A percentile compares a stretch with the other conserved stretches of the same genome.
Conservation (phyloP, 768 basidiomycete species). For the Pleurotus tuber-regium region DNA sequence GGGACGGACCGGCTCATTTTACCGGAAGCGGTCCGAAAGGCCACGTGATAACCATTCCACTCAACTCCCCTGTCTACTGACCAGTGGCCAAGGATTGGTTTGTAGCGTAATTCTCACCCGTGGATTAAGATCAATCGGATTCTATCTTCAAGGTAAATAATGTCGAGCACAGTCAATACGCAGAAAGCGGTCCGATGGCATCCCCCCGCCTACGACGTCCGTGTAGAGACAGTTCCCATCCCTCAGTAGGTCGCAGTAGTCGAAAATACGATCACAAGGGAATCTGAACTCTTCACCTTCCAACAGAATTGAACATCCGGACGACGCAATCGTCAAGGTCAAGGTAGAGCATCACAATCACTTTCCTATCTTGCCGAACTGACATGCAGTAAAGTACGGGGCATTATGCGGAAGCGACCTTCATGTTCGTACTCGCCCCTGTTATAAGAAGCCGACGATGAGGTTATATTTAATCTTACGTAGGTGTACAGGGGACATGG, state of each 20-base stretch:
- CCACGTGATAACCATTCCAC: too few species aligned
- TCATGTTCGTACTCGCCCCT: not conserved
- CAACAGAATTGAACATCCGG: slow-evolving; percentile 62
- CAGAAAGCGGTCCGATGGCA: slow-evolving; percentile 56
- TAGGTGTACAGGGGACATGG: slow-evolving; percentile 62
- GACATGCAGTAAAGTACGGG: slow-evolving; percentile 44
- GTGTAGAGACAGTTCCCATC: slow-evolving; percentile 59
- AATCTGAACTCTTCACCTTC: not conserved
- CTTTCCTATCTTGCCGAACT: too few species aligned
- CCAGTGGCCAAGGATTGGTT: too few species aligned
- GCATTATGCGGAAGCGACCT: slow-evolving; percentile 54
- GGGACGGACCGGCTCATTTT: too few species aligned
- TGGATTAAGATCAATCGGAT: too few species aligned
- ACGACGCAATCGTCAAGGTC: slow-evolving; percentile 78
- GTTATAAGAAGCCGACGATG: slow-evolving; percentile 28
- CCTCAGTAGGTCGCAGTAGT: slow-evolving; percentile 36
- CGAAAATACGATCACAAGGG: not conserved
- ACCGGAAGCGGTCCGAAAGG: too few species aligned
- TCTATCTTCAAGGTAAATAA: too few species aligned
- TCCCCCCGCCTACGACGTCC: slow-evolving; percentile 67
- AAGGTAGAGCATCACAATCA: too few species aligned
- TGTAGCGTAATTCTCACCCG: too few species aligned
- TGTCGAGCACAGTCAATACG: too few species aligned
- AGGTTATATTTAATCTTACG: slow-evolving; percentile 61
- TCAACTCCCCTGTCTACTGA: too few species aligned